These are phyloP conservation scores for Allium cepa DNA, from an alignment of 106 monocot species.

Conservation along the genomic window DNA sequence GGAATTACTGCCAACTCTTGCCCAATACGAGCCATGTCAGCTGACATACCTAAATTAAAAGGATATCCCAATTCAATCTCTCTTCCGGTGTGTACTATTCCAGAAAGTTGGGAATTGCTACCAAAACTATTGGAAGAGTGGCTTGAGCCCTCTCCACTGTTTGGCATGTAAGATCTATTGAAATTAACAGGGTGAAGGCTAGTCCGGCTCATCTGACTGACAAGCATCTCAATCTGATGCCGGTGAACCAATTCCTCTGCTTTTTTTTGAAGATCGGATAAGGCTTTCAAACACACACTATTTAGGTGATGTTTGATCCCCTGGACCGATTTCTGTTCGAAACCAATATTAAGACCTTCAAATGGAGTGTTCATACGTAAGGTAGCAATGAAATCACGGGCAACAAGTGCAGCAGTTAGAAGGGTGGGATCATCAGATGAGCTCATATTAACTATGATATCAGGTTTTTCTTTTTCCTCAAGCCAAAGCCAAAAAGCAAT, in stretches of 20 bases:
- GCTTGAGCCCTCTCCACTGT: conserved; percentile 21
- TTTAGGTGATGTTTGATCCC: conserved; percentile 32
- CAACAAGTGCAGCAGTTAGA: conserved; percentile 6
- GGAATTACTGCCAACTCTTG: neutral
- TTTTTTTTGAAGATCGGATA: conserved; percentile 3
- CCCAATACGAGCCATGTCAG: neutral
- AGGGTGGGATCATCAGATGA: conserved; percentile 4
- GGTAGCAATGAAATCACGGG: conserved; percentile 17
- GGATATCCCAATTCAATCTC: conserved; percentile 8
- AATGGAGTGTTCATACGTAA: conserved; percentile 6
- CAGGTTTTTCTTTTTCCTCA: conserved; percentile 18
- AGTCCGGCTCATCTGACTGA: conserved; percentile 4
- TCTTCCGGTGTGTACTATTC: conserved; percentile 2
- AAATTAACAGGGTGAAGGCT: neutral
- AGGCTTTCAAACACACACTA: conserved; percentile 14
- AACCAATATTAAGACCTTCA: neutral
- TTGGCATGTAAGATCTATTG: neutral
- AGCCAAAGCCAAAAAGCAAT: conserved; percentile 71
- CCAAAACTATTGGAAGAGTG: neutral
- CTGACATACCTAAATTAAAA: conserved; percentile 1
- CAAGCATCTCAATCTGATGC: neutral
- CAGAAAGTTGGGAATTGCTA: neutral
- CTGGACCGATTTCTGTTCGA: neutral
- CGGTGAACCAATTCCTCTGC: conserved; percentile 1
- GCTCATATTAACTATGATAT: conserved; percentile 13